Base-by-base conservation (phyloP, 2,329 filamentous ascomycete species). In the Fusarium compactum region DNA sequence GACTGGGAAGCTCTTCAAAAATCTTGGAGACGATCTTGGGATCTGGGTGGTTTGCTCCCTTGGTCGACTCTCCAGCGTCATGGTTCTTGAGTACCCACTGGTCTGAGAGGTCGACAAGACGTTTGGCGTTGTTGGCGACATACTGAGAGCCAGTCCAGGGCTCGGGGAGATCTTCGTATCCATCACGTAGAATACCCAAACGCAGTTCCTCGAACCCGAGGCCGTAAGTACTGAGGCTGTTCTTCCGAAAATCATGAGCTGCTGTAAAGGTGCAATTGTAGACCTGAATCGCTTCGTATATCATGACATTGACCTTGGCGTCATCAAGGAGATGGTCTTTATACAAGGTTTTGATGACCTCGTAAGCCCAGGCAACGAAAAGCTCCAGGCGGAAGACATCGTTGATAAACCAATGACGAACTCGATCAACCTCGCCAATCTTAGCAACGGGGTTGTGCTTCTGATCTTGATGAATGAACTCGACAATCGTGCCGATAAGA, bases 351-450 rank as follows among this genome's bases (percentile, higher is more conserved):
- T 92, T 93, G 78, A 95, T 90, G 16, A 90, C 89, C 77, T 92
- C 90, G 74, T 89, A 92, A 11, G 92, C 90, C 91, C 92, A 96
- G 1, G 92, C 91, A 50, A 97, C 85, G 45, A 96, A 89, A 59
- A 92, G 84, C 58, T 94, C 89, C 70, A 97, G 85, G 29, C 87
- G 87, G 79, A 88, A 88, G 32, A 94, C 85, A 75, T 95, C 92
- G 72, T 92, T 87, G 66, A 94, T 85, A 76, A 98, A 97, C 89
- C 93, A 98, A 73, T 94, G 90, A n/a, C 94, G 89, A 18, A 97
- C 89, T 10, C 87, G 85, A 76, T 97, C 94, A 12, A 91, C 87
- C 77, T 96, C 91, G n/a, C 90, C 90, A 24, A 86, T 84, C 40
- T 88, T 87, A 30, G 85, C 81, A 54, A 91, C 85, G 6, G 89